A percentile compares a stretch with the other conserved stretches of the same genome.
Conservation (phyloP, 2,329 filamentous ascomycete species). For the Malbranchea cinnamomea region DNA sequence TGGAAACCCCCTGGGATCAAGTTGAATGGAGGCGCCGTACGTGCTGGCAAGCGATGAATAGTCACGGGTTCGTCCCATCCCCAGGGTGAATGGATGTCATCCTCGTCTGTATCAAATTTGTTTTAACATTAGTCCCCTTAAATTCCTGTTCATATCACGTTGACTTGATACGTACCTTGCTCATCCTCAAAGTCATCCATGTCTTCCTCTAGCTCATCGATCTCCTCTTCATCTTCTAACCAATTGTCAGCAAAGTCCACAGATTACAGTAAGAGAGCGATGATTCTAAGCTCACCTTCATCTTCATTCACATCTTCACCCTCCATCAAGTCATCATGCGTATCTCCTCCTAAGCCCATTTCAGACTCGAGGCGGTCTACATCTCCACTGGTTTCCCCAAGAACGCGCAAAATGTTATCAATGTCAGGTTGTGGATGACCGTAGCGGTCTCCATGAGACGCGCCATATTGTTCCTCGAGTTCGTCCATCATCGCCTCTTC, state of each 20-base stretch:
- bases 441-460: conserved; percentile 26
- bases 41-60: conserved; percentile 39
- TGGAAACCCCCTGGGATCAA: conserved; percentile 44
- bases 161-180: conserved; percentile 25
- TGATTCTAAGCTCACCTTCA: conserved; percentile 31
- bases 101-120: conserved; percentile 24
- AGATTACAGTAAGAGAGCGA: background rate
- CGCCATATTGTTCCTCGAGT: conserved; percentile 27
- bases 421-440: conserved; percentile 28
- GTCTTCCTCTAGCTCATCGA: conserved; percentile 20
- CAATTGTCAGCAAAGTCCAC: conserved; percentile 17
- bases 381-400: conserved; percentile 27
- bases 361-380: conserved; percentile 30
- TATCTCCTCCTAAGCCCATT: conserved; percentile 34
- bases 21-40: conserved; percentile 46
- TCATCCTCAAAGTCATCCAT: conserved; percentile 32
- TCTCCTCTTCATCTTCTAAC: conserved; percentile 43
- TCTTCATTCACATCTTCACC: conserved; percentile 46
- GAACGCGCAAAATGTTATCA: conserved; percentile 32
- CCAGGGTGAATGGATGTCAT: conserved; percentile 25
- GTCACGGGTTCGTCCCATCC: conserved; percentile 40
- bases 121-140: too few species aligned
- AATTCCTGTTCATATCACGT: too few species aligned
- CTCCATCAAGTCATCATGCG: conserved; percentile 26
- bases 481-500: conserved; percentile 32